Percentiles rank a stretch among this genome's conserved stretches.
Conservation (phyloP, 305 asterid genomes). For the Fraxinus sp. region DNA sequence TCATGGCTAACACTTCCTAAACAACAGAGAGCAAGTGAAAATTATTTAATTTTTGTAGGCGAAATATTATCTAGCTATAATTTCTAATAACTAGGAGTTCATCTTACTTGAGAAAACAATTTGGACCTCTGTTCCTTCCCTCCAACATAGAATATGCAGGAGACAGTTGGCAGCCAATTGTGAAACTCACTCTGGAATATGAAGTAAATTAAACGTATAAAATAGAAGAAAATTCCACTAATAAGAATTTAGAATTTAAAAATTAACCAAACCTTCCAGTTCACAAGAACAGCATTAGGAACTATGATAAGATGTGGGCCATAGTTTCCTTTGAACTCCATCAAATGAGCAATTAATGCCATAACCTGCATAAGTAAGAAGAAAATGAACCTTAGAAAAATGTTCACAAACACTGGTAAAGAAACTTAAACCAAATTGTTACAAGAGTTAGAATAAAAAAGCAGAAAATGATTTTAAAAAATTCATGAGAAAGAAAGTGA, state of each 20-base stretch:
- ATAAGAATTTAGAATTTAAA: conserved; percentile 14
- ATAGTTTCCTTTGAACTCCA: conserved; percentile 99
- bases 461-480: not conserved
- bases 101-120: conserved; percentile 86
- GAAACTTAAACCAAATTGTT: conserved; percentile 12
- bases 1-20: conserved; percentile 92
- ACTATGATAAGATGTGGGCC: conserved; percentile 99
- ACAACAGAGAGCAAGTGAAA: conserved; percentile 33
- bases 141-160: conserved; percentile 92
- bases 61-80: conserved; percentile 18
- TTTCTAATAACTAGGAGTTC: conserved; percentile 13
- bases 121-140: conserved; percentile 85
- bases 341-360: conserved; percentile 91
- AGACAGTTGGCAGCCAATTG: conserved; percentile 81
- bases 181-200: conserved; percentile 84
- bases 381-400: not conserved
- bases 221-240: conserved; percentile 8
- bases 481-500: conserved; percentile 2
- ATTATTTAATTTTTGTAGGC: conserved; percentile 19
- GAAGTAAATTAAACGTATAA: conserved; percentile 33
- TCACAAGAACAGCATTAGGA: conserved; percentile 98
- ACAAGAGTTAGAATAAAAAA: conserved; percentile 9
- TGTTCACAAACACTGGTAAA: conserved; percentile 10
- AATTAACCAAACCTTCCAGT: conserved; percentile 81
- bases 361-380: conserved; percentile 63